Base-by-base conservation (phyloP, 139 green algal species). In the Zygnema circumcarinatum region DNA sequence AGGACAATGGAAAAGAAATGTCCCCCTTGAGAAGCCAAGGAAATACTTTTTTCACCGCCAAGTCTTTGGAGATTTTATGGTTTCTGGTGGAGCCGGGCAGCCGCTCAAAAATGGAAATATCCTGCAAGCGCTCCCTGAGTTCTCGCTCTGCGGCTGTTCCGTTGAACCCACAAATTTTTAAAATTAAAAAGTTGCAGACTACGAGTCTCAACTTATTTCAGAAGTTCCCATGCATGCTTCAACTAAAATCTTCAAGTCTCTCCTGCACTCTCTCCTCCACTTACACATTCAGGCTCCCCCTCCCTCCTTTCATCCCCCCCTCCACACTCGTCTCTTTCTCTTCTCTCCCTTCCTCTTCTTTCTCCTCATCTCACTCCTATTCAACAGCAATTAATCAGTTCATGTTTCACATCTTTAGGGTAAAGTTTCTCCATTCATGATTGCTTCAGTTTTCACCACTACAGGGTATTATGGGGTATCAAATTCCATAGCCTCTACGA, bases 11-110 rank as follows among this genome's bases (percentile, higher is more conserved):
- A 16, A 78, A 78, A 41, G 69, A 78, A 41, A 78, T 22, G 16
- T 7, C 35, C 35, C 11, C 11, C 3, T 39, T 16, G 16, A 41
- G 16, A 25, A 41, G 69, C 16, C 7, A 39, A 78, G 16, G 11
- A 41, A 39, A 25, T 41, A 78, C 69, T 16, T 78, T 78, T 41
- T 78, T 78, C 35, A 78, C 69, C 7, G 69, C 69, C 69, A 78
- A 41, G 3, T 39, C 69, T 52, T 39, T 39, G 36, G 69, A 78
- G 35, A 16, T 78, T 39, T 16, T 39, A 41, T 78, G 16, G 16
- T 3, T 3, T 39, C 36, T 72, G n/a, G n/a, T 62, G 16, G 47
- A 62, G 69, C 69, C 69, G 36, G 69, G 69, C 16, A 78, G 29
- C 35, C 69, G 7, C 16, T 78, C 69, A 41, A 38, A 78, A 41